Percentiles rank a stretch among this genome's conserved stretches.
These are phyloP conservation scores for Puccinia horiana DNA, from an alignment of 1,284 basidiomycete genomes.

Conservation along the genomic window DNA sequence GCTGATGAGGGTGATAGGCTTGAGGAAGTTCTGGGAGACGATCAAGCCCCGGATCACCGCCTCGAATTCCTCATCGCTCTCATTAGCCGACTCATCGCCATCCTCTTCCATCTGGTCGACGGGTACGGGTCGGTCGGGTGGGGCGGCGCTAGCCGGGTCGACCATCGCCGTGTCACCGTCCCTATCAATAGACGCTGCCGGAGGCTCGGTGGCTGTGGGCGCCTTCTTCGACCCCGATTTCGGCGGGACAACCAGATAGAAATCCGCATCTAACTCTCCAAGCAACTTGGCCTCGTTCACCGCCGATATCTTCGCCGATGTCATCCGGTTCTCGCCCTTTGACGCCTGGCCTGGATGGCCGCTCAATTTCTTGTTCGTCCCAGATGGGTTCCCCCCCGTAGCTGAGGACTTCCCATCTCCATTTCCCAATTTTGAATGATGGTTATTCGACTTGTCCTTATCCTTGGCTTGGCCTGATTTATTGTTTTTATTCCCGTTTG, in stretches of 20 bases:
- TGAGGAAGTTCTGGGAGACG: background rate
- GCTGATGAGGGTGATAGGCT: background rate
- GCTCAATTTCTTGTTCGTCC: background rate
- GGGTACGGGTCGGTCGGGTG: background rate
- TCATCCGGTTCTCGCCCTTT: constrained; percentile 15
- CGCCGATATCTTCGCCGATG: constrained; percentile 27
- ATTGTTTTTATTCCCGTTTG: background rate
- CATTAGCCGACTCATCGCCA: background rate
- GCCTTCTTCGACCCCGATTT: background rate
- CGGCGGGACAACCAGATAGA: constrained; percentile 19
- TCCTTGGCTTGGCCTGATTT: constrained; percentile 15
- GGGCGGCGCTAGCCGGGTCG: background rate
- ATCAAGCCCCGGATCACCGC: constrained; percentile 29
- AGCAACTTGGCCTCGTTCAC: constrained; percentile 35
- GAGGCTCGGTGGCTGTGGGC: background rate
- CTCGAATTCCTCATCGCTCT: constrained; percentile 37
- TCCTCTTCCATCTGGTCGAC: background rate
- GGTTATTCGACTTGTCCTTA: constrained; percentile 2
- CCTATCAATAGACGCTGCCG: background rate
- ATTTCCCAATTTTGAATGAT: background rate
- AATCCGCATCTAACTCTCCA: constrained; percentile 40
- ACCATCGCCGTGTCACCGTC: constrained; percentile 29
- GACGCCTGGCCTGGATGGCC: background rate
- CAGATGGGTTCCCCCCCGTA: background rate
- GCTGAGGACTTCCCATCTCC: background rate